A percentile compares a stretch with the other conserved stretches of the same genome.
Evolutionary conservation across 1,284 basidiomycete species (phyloP).

Genomic region (Trichosporon asahii): DNA sequence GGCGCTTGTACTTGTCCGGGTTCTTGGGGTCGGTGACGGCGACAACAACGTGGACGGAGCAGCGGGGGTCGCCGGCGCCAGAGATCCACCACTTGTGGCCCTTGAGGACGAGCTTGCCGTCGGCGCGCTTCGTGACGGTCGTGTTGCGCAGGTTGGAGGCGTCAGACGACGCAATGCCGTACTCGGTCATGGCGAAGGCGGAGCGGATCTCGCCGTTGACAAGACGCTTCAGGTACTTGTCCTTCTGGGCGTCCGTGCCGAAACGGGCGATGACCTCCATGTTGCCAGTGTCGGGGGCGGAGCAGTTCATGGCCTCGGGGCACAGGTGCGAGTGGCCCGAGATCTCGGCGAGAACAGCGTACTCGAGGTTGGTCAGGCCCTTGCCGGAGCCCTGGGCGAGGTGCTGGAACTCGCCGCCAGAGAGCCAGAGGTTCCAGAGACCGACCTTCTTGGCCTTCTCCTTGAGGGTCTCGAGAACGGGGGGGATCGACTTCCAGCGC

Average conservation of each 20-base stretch:
- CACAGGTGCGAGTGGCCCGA: conserved; percentile 80
- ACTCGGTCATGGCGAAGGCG: conserved; percentile 92
- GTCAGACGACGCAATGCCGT: conserved; percentile 86
- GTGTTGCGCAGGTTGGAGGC: conserved; percentile 93
- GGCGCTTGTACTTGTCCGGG: conserved; percentile 65
- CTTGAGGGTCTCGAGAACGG: conserved; percentile 81
- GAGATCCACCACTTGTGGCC: conserved; percentile 99
- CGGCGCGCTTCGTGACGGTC: conserved; percentile 70
- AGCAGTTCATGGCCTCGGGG: conserved; percentile 85
- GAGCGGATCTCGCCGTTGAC: conserved; percentile 90
- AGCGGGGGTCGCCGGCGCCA: conserved; percentile 91
- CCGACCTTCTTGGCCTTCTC: conserved; percentile 79
- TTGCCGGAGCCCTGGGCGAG: conserved; percentile 62
- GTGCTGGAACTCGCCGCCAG: conserved; percentile 85
- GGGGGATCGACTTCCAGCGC: conserved; percentile 82
- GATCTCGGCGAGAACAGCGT: conserved; percentile 94
- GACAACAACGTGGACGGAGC: conserved; percentile 85
- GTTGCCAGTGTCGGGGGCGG: conserved; percentile 92
- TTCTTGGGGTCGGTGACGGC: conserved; percentile 54
- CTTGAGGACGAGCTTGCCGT: conserved; percentile 80
- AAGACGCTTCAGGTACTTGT: conserved; percentile 82
- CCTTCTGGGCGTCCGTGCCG: conserved; percentile 81
- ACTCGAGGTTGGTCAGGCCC: conserved; percentile 87
- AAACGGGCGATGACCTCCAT: conserved; percentile 98
- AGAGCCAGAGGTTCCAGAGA: conserved; percentile 96